A percentile compares a stretch with the other conserved stretches of the same genome.
phyloP scores from a whole-genome alignment of 441 rosid species.

The Gossypium lobatum region DNA sequence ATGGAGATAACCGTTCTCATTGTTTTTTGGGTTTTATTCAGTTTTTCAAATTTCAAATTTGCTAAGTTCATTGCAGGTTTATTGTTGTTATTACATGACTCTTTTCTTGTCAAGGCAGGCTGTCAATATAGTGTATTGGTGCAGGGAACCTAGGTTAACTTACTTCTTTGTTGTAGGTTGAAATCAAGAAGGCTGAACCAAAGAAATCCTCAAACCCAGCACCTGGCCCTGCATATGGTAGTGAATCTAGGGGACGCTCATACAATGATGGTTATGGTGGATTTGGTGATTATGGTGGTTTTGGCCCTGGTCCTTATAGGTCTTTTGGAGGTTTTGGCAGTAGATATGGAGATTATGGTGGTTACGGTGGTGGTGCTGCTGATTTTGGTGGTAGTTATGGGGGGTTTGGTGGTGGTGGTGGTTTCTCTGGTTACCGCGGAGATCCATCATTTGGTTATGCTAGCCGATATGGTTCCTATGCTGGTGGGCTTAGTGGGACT shows the following conservation, averaged over 20 bases:
- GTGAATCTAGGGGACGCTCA: conserved; percentile 27
- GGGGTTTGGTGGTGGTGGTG: conserved; percentile 20
- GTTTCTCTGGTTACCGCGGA: conserved; percentile 23
- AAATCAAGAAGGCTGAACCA: conserved; percentile 38
- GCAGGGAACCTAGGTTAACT: conserved; percentile 25
- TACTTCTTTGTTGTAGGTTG: conserved; percentile 34
- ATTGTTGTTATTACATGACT: neutral
- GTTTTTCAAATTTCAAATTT: neutral
- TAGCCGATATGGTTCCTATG: conserved; percentile 26
- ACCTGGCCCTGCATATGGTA: conserved; percentile 23
- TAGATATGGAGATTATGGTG: conserved; percentile 25
- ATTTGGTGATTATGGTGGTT: conserved; percentile 20
- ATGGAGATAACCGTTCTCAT: neutral
- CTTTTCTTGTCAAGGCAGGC: neutral
- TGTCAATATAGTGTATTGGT: neutral
- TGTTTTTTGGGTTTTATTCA: neutral
- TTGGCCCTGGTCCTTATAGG: conserved; percentile 26
- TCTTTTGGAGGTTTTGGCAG: conserved; percentile 21
- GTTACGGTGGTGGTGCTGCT: conserved; percentile 21
- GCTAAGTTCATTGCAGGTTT: neutral
- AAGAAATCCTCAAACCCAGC: conserved; percentile 29
- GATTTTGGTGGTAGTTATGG: conserved; percentile 24
- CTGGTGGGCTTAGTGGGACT: conserved; percentile 25
- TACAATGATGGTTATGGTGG: conserved; percentile 19
- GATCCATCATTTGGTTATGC: conserved; percentile 29